phyloP scores from a whole-genome alignment of 2,329 filamentous ascomycete species.

The Aspergillus tamarii region DNA sequence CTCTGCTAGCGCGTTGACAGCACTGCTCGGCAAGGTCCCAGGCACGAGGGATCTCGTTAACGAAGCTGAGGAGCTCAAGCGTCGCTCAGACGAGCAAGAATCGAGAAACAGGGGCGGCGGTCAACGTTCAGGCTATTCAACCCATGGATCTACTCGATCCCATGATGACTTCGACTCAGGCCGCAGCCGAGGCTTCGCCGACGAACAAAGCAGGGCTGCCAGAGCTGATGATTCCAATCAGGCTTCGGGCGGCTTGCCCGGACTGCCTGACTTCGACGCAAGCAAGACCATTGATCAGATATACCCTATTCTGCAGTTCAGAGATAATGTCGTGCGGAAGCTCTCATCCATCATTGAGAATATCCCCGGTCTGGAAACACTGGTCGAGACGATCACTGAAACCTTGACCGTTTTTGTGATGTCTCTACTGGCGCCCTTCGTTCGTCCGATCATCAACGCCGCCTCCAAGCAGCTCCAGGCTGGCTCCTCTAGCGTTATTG shows the following conservation, averaged over 20 bases:
- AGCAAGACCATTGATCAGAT: conserved; percentile 78
- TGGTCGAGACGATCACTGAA: conserved; percentile 94
- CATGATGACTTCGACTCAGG: conserved; percentile 9
- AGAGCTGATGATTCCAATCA: conserved; percentile 36
- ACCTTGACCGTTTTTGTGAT: conserved; percentile 90
- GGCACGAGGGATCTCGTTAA: conserved; percentile 68
- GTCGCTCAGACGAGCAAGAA: conserved; percentile 65
- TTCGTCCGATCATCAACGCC: conserved; percentile 86
- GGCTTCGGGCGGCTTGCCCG: conserved; percentile 60
- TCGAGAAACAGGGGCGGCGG: conserved; percentile 55
- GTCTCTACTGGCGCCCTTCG: conserved; percentile 85
- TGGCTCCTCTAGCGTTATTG: conserved; percentile 73
- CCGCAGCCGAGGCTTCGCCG: conserved; percentile 11
- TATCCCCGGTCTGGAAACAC: conserved; percentile 82
- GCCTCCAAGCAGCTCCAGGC: conserved; percentile 83
- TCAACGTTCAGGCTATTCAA: conserved; percentile 30
- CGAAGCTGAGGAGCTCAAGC: conserved; percentile 67
- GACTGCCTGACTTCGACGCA: conserved; percentile 79
- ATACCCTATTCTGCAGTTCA: conserved; percentile 91
- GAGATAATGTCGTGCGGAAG: conserved; percentile 87
- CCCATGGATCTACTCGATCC: conserved; percentile 23
- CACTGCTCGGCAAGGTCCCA: conserved; percentile 75
- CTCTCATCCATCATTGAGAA: conserved; percentile 87
- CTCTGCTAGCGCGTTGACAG: conserved; percentile 65
- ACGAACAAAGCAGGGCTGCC: conserved; percentile 40